Conservation (phyloP, 352 stramenopile genomes). For the Globisporangium abappressorium region DNA sequence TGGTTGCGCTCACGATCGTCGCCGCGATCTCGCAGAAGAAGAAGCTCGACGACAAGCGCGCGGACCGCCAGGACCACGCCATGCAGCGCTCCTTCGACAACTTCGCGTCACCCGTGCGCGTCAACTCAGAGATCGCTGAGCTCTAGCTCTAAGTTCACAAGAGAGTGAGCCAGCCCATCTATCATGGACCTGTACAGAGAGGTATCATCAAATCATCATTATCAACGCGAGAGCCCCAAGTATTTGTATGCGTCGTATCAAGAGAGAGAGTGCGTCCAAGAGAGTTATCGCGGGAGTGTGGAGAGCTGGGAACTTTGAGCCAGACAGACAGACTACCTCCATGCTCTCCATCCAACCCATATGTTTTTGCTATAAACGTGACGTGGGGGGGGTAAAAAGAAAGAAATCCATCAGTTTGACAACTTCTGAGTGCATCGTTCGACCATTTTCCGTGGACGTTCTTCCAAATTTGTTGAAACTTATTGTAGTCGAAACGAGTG, state of each 20-base stretch:
- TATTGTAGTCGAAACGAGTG: neutral
- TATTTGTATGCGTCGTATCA: neutral
- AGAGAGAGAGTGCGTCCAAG: neutral
- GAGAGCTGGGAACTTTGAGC: neutral
- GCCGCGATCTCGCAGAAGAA: constrained; percentile 19
- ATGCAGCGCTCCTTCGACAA: constrained; percentile 21
- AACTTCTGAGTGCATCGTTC: neutral
- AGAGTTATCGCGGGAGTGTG: neutral
- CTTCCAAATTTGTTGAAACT: neutral
- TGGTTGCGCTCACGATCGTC: constrained; percentile 16
- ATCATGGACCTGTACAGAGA: neutral
- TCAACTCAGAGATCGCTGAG: constrained; percentile 16
- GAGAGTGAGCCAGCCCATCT: neutral
- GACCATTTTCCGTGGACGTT: neutral
- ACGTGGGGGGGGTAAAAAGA: neutral
- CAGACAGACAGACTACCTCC: neutral
- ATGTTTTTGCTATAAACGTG: neutral
- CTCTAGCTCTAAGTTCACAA: constrained; percentile 6
- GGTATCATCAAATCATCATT: constrained; percentile 8
- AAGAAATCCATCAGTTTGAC: neutral
- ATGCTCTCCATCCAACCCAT: neutral
- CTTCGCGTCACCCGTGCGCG: constrained; percentile 19
- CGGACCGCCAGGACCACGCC: constrained; percentile 9
- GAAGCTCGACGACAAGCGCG: constrained; percentile 20
- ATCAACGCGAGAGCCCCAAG: neutral